phyloP scores from a whole-genome alignment of 352 stramenopile species.

The Pilasporangium apinafurcum region DNA sequence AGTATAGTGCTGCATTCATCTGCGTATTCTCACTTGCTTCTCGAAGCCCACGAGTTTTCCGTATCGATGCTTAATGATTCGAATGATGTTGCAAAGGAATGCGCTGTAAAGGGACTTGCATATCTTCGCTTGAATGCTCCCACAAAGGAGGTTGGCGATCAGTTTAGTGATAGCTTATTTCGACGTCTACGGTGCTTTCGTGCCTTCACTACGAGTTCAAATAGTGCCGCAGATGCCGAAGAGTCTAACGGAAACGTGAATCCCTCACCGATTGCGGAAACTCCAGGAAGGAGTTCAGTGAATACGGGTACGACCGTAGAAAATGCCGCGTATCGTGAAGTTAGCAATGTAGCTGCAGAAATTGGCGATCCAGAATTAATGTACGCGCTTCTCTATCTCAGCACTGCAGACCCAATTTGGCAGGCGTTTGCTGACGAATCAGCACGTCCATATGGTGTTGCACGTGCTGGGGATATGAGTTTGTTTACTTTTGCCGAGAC shows the following conservation, averaged over 20 bases:
- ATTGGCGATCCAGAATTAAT: constrained; percentile 75
- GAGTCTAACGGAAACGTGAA: too few relatives aligned
- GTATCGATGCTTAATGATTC: constrained; percentile 77
- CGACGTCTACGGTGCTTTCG: constrained; percentile 71
- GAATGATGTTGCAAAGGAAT: constrained; percentile 59
- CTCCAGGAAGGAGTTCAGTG: background rate
- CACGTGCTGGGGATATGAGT: background rate
- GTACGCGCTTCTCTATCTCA: constrained; percentile 78
- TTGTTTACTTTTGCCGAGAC: constrained; percentile 40
- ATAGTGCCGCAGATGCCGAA: constrained; percentile 22
- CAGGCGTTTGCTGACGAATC: constrained; percentile 14
- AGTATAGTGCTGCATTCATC: constrained; percentile 18
- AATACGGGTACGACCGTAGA: constrained; percentile 28
- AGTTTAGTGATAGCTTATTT: constrained; percentile 78
- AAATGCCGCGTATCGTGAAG: constrained; percentile 78
- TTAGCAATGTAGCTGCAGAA: constrained; percentile 77
- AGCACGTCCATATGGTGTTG: background rate
- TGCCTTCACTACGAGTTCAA: constrained; percentile 36
- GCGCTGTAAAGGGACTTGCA: constrained; percentile 70
- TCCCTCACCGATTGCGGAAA: background rate
- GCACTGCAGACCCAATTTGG: constrained; percentile 71
- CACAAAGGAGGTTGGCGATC: constrained; percentile 34
- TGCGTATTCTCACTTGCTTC: constrained; percentile 18
- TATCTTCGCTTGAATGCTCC: constrained; percentile 58
- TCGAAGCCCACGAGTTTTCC: constrained; percentile 68